Conservation (phyloP, 2,329 filamentous ascomycete genomes). For the Juglanconis sp. region DNA sequence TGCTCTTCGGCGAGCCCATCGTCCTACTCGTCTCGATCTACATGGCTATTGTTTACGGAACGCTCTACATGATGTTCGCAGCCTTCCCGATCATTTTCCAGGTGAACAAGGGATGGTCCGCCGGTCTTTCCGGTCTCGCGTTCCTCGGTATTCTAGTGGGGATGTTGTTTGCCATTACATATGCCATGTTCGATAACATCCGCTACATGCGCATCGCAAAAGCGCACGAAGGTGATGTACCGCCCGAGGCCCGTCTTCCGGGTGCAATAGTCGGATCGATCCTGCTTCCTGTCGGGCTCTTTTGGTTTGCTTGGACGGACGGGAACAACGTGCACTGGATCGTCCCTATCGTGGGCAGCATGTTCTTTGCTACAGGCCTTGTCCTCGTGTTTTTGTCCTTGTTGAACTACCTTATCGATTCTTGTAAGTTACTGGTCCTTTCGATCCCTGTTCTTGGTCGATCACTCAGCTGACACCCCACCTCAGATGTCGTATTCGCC, state of each 20-base stretch:
- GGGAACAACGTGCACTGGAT: slow-evolving; percentile 47
- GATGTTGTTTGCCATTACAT: slow-evolving; percentile 56
- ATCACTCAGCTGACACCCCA: slow-evolving; percentile 22
- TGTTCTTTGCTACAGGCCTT: slow-evolving; percentile 33
- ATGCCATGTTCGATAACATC: slow-evolving; percentile 53
- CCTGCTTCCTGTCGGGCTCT: slow-evolving; percentile 60
- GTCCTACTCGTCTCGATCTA: slow-evolving; percentile 13
- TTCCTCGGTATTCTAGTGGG: slow-evolving; percentile 69
- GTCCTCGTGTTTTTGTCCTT: slow-evolving; percentile 54
- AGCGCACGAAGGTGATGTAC: slow-evolving; percentile 49
- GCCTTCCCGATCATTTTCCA: slow-evolving; percentile 67
- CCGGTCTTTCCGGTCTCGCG: slow-evolving; percentile 59
- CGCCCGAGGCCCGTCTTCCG: slow-evolving; percentile 64
- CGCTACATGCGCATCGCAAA: slow-evolving; percentile 46
- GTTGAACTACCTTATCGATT: slow-evolving; percentile 55
- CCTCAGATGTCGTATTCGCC: slow-evolving; percentile 49
- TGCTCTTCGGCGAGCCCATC: slow-evolving; percentile 67
- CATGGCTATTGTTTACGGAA: slow-evolving; percentile 23
- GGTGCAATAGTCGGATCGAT: slow-evolving; percentile 60
- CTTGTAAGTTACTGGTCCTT: slow-evolving; percentile 23
- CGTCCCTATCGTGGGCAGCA: slow-evolving; percentile 36
- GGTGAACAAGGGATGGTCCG: slow-evolving; percentile 53
- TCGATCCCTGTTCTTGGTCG: not conserved
- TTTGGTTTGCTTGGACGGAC: slow-evolving; percentile 70
- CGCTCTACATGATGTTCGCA: slow-evolving; percentile 44